A percentile compares a stretch with the other conserved stretches of the same genome.
Conservation (phyloP, 345 rosid species). For the Zanthoxylum bungeanum region DNA sequence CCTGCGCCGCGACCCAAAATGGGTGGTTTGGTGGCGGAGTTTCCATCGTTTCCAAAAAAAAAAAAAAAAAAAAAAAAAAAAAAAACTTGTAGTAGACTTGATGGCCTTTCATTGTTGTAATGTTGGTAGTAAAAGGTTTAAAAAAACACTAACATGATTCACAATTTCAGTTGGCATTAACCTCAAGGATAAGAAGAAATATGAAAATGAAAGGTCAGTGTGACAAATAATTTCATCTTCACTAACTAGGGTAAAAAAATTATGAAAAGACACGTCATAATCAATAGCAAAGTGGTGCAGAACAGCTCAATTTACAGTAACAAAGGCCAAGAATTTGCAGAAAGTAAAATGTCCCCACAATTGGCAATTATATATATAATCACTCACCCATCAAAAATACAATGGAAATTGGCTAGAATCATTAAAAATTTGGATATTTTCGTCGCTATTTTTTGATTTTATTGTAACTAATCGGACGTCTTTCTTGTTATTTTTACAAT, state of each 20-base stretch:
- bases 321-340: neutral
- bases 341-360: neutral
- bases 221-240: neutral
- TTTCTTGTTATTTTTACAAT: too few species aligned
- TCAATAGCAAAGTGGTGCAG: neutral
- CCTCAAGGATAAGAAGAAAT: too few species aligned
- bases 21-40: too few species aligned
- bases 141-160: neutral
- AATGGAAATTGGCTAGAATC: too few species aligned
- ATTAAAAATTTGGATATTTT: too few species aligned
- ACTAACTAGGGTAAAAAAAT: neutral
- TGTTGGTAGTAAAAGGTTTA: neutral
- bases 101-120: neutral
- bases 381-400: too few species aligned
- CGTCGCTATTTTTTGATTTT: too few species aligned
- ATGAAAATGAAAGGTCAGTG: neutral
- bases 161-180: conserved; percentile 11
- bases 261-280: neutral
- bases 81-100: neutral
- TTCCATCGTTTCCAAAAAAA: too few species aligned
- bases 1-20: too few species aligned
- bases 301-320: neutral
- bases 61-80: too few species aligned
- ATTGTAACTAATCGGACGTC: too few species aligned
- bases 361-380: neutral